These are phyloP conservation scores for Capronia epimyces DNA, from an alignment of 2,329 filamentous ascomycete genomes.

Conservation along the genomic window DNA sequence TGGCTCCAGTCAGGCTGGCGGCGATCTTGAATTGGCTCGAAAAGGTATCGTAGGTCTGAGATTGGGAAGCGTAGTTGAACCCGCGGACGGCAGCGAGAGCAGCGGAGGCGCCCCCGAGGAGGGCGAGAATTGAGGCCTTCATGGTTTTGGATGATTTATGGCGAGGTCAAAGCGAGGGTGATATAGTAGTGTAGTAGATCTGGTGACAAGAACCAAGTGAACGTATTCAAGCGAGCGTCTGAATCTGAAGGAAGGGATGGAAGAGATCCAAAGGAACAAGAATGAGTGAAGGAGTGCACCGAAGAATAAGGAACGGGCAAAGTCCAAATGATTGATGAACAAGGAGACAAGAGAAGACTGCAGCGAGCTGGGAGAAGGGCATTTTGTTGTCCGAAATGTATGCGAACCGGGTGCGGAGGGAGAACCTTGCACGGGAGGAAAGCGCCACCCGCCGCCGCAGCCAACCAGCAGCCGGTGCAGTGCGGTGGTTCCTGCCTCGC, in stretches of 20 bases:
- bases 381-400: background rate
- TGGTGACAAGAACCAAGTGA: background rate
- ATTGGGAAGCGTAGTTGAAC: slow-evolving; percentile 32
- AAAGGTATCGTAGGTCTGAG: slow-evolving; percentile 28
- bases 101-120: slow-evolving; percentile 28
- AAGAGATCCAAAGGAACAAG: background rate
- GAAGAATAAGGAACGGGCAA: background rate
- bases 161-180: background rate
- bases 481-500: background rate
- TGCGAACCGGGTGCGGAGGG: background rate
- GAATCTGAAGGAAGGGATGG: background rate
- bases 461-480: background rate
- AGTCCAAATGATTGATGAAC: background rate
- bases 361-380: background rate
- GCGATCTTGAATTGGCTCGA: slow-evolving; percentile 36
- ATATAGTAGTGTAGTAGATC: background rate
- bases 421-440: background rate
- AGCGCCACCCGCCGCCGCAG: background rate
- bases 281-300: background rate
- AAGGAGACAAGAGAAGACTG: slow-evolving; percentile 1
- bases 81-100: slow-evolving; percentile 29
- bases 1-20: slow-evolving; percentile 32
- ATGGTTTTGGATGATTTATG: too few relatives aligned
- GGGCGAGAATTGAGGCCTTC: slow-evolving; percentile 34
- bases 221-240: background rate